Evolutionary conservation across 164 flowering plant genomes (phyloP).

Genomic region (Litsea cubeba): DNA sequence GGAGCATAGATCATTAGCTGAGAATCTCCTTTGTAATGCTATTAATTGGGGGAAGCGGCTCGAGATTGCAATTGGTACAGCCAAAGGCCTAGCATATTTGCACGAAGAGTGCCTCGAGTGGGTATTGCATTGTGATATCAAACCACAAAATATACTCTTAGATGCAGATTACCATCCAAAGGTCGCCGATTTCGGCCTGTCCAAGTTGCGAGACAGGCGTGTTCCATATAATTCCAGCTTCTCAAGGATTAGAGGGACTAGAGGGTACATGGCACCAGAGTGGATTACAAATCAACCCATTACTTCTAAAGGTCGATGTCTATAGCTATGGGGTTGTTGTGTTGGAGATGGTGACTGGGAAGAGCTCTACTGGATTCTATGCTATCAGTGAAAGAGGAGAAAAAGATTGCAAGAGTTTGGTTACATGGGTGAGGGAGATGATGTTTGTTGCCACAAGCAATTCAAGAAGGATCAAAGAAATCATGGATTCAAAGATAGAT

Average conservation of each 20-base stretch:
- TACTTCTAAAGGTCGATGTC: slow-evolving; percentile 37
- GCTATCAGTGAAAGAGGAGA: neutral
- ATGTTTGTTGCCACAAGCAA: neutral
- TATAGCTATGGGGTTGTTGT: slow-evolving; percentile 45
- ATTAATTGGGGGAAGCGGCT: slow-evolving; percentile 22
- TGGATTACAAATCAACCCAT: slow-evolving; percentile 32
- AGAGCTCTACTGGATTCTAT: slow-evolving; percentile 1
- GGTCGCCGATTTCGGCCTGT: slow-evolving; percentile 37
- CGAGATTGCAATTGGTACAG: slow-evolving; percentile 25
- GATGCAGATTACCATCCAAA: slow-evolving; percentile 27
- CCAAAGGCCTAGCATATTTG: slow-evolving; percentile 36
- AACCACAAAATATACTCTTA: slow-evolving; percentile 35
- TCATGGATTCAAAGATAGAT: neutral
- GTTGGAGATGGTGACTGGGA: slow-evolving; percentile 24
- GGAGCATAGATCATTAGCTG: slow-evolving; percentile 30
- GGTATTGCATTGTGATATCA: slow-evolving; percentile 37
- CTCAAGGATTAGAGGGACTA: slow-evolving; percentile 33
- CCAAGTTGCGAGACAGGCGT: slow-evolving; percentile 19
- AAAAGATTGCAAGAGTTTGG: neutral
- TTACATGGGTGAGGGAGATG: slow-evolving; percentile 10
- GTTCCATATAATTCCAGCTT: slow-evolving; percentile 10
- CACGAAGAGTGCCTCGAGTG: slow-evolving; percentile 41
- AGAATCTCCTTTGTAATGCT: slow-evolving; percentile 10
- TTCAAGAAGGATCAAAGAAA: neutral
- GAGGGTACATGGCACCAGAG: slow-evolving; percentile 49